A percentile compares a stretch with the other conserved stretches of the same genome.
phyloP scores from a whole-genome alignment of 208 protist species.

The Leishmania aethiopica region DNA sequence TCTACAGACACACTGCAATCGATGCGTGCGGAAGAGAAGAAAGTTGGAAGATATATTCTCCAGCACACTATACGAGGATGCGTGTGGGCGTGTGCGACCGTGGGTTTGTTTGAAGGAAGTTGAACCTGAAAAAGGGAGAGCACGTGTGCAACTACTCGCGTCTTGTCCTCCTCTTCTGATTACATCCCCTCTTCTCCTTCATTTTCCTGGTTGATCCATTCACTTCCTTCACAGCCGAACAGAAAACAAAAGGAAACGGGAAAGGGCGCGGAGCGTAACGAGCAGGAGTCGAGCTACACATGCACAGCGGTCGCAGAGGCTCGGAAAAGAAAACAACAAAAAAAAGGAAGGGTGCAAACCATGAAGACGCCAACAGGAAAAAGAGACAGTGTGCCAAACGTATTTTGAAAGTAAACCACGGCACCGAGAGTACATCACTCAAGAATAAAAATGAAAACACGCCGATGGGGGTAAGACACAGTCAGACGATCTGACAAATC shows the following conservation, averaged over 20 bases:
- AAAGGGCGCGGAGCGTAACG: background rate
- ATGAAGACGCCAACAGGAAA: background rate
- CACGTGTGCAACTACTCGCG: background rate
- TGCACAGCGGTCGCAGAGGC: background rate
- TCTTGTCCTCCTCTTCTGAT: background rate
- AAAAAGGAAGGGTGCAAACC: background rate
- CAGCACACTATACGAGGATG: background rate
- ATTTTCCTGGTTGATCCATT: background rate
- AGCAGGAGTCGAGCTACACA: background rate
- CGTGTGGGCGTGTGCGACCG: background rate
- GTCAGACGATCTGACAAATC: background rate
- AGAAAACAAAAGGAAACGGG: background rate
- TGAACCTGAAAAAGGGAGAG: background rate
- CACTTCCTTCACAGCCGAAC: background rate
- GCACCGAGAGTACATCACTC: background rate
- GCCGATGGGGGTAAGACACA: background rate
- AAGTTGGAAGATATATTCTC: background rate
- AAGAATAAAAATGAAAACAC: conserved; percentile 3
- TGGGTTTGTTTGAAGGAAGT: background rate
- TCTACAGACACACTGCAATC: background rate
- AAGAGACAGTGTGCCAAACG: background rate
- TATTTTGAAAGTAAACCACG: background rate
- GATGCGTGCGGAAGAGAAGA: background rate
- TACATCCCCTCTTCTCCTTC: background rate
- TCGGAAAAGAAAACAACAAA: background rate